These are phyloP conservation scores for Chlamydomonas reinhardtii DNA, from an alignment of 163 green algal species.

Conservation along the genomic window DNA sequence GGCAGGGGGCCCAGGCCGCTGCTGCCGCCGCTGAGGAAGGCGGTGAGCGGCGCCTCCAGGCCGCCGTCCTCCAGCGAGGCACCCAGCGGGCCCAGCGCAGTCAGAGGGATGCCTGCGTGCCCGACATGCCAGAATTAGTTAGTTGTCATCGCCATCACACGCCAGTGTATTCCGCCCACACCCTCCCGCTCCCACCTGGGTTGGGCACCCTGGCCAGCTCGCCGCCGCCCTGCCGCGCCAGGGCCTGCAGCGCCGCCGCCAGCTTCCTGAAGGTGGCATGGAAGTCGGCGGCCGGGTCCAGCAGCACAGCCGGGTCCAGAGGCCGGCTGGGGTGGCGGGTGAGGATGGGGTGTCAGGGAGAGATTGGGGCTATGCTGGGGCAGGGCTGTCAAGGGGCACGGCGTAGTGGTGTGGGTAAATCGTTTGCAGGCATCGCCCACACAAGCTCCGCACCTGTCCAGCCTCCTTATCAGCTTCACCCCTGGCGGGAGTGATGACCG, in stretches of 20 bases:
- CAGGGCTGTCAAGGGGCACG: too few species aligned
- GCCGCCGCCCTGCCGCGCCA: neutral
- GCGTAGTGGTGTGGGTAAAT: too few species aligned
- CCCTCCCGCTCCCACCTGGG: neutral
- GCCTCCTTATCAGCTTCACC: neutral
- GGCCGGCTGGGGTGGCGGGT: neutral
- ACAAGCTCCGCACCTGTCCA: slow-evolving; percentile 24
- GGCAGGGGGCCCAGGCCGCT: neutral
- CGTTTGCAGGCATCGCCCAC: too few species aligned
- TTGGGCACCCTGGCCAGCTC: neutral
- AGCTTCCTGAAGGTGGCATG: slow-evolving; percentile 11
- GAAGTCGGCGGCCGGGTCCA: slow-evolving; percentile 6
- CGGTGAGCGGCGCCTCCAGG: neutral
- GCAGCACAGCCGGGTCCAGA: slow-evolving; percentile 10
- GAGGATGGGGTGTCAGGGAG: neutral
- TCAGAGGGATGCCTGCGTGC: slow-evolving; percentile 1
- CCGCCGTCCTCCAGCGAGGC: neutral
- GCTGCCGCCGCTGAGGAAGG: neutral
- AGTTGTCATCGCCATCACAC: too few species aligned
- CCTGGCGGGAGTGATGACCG: neutral
- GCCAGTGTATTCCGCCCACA: too few species aligned
- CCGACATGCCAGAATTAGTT: too few species aligned
- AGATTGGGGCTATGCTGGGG: neutral
- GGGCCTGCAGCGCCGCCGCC: slow-evolving; percentile 21
- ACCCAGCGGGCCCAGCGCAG: slow-evolving; percentile 16